phyloP scores from a whole-genome alignment of 2,329 filamentous ascomycete genomes.

The Pseudogymnoascus sp. region DNA sequence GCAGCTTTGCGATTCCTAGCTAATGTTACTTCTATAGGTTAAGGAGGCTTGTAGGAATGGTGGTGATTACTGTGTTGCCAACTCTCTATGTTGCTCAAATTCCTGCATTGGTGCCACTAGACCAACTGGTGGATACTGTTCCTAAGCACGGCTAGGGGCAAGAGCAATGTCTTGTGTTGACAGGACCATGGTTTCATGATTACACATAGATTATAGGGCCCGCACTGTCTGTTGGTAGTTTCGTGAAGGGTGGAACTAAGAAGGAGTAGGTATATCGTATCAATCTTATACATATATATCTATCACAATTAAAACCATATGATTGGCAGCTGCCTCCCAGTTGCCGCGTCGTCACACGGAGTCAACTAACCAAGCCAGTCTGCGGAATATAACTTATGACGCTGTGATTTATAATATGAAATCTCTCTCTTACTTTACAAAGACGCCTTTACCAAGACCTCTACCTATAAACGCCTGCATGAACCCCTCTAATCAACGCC shows the following conservation, averaged over 20 bases:
- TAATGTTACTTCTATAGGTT: neutral
- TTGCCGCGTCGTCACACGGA: too few relatives aligned
- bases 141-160: neutral
- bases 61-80: neutral
- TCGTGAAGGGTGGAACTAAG: too few relatives aligned
- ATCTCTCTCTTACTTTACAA: neutral
- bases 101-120: neutral
- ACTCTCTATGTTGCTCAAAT: neutral
- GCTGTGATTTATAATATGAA: neutral
- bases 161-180: neutral
- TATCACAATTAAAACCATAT: too few relatives aligned
- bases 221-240: neutral
- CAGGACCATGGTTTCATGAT: neutral
- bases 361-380: neutral
- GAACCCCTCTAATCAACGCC: conserved; percentile 39
- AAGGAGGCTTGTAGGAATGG: neutral
- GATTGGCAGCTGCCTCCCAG: too few relatives aligned
- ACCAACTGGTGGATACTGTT: neutral
- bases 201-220: neutral
- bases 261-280: too few relatives aligned
- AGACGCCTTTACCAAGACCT: neutral
- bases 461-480: neutral
- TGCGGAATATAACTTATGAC: neutral
- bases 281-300: too few relatives aligned
- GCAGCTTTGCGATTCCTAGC: neutral